Evolutionary conservation across 2,329 filamentous ascomycete genomes (phyloP).

Genomic region (Mycosphaerelloides madeirae): DNA sequence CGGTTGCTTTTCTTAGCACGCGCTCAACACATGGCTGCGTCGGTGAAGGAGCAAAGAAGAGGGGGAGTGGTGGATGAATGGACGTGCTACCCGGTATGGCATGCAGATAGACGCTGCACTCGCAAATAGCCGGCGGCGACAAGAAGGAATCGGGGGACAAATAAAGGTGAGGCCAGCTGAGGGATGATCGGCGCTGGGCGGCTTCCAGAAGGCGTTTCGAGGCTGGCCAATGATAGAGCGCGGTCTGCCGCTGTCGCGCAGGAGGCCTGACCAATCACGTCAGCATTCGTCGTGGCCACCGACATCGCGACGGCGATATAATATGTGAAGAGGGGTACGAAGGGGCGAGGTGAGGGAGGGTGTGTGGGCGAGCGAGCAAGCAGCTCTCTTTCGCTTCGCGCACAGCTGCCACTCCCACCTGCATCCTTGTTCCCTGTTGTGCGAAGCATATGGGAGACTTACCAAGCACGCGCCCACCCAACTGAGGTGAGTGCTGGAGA

Average conservation of each 20-base stretch:
- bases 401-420: too few relatives aligned
- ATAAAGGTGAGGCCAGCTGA: slow-evolving; percentile 13
- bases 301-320: slow-evolving; percentile 14
- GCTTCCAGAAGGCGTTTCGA: slow-evolving; percentile 13
- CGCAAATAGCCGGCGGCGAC: slow-evolving; percentile 7
- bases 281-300: slow-evolving; percentile 18
- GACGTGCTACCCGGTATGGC: slow-evolving; percentile 12
- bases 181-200: slow-evolving; percentile 7
- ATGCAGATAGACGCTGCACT: slow-evolving; percentile 12
- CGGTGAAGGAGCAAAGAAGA: slow-evolving; percentile 7
- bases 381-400: too few relatives aligned
- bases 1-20: slow-evolving; percentile 27
- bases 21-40: slow-evolving; percentile 28
- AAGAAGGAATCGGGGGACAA: slow-evolving; percentile 7
- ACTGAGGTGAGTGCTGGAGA: not conserved
- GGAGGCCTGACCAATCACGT: slow-evolving; percentile 16
- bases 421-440: too few relatives aligned
- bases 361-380: too few relatives aligned
- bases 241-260: slow-evolving; percentile 4
- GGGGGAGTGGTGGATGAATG: slow-evolving; percentile 12
- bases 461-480: not conserved
- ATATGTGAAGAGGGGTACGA: slow-evolving; percentile 5
- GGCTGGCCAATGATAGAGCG: slow-evolving; percentile 14
- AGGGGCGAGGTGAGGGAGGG: not conserved
- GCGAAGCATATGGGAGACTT: too few relatives aligned